A percentile compares a stretch with the other conserved stretches of the same genome.
Evolutionary conservation across 371 early-diverging fungal species (phyloP).

Genomic region (Paramicrosporidium saccamoebae): DNA sequence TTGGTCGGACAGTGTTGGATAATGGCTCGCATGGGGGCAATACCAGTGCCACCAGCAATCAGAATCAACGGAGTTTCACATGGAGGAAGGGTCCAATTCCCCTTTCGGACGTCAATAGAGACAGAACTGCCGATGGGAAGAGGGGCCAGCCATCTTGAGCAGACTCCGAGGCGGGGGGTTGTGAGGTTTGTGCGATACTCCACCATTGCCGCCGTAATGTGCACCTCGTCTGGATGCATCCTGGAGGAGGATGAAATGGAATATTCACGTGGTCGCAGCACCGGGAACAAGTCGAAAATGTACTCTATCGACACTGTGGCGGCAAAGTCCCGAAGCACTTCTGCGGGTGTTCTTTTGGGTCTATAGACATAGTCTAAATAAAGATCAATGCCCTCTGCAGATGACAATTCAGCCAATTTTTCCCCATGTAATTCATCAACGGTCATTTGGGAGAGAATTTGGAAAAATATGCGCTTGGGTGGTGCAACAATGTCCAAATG

Average conservation of each 20-base stretch:
- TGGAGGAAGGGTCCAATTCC: conserved; percentile 15
- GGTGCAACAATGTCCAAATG: conserved; percentile 45
- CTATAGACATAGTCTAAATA: conserved; percentile 42
- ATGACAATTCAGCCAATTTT: conserved; percentile 35
- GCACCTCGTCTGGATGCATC: conserved; percentile 12
- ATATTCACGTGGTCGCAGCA: conserved; percentile 35
- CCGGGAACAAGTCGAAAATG: conserved; percentile 41
- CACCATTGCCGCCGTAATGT: conserved; percentile 52
- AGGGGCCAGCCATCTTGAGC: conserved; percentile 31
- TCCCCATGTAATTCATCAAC: conserved; percentile 26
- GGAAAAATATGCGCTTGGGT: conserved; percentile 59
- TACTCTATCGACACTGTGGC: conserved; percentile 31
- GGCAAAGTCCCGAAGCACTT: conserved; percentile 52
- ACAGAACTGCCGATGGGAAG: conserved; percentile 6
- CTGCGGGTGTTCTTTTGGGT: conserved; percentile 33
- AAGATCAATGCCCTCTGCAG: conserved; percentile 48
- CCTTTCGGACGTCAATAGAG: conserved; percentile 4
- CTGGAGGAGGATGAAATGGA: conserved; percentile 27
- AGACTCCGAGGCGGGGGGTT: conserved; percentile 33
- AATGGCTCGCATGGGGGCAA: conserved; percentile 61
- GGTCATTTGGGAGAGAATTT: conserved; percentile 41
- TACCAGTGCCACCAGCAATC: conserved; percentile 36
- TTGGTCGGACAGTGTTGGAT: conserved; percentile 17
- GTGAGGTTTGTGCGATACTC: conserved; percentile 35
- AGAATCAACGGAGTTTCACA: conserved; percentile 11